Base-by-base conservation (phyloP, 139 green algal species). In the Chlamydomonas incerta region DNA sequence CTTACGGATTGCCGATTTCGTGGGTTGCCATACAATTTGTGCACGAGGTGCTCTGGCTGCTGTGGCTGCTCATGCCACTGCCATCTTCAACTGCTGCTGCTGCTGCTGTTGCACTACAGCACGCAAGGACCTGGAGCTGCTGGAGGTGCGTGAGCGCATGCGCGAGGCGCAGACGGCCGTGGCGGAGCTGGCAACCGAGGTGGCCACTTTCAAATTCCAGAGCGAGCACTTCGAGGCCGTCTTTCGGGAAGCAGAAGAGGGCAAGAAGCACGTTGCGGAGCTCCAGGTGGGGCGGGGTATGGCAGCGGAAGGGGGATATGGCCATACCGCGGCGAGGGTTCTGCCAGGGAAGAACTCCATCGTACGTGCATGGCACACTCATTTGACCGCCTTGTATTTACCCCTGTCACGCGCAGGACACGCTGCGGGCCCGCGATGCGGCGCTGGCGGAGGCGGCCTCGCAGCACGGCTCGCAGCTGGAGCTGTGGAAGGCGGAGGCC, bases 401-500 rank as follows among this genome's bases (percentile, higher is more conserved):
- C n/a, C n/a, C n/a, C n/a, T n/a, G n/a, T n/a, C 41, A 50, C 8
- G 15, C 68, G 2, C 76, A 83, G 76, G 76, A 72, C 37, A 21
- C 15, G 20, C 46, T 91, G 31, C 11, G 9, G 18, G 77, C 85
- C 15, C 85, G 84, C 28, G 88, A 91, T 23, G 63, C 77, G 1
- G 29, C 75, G 23, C 72, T 91, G 79, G 82, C 83, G 23, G 88
- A 89, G 73, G 60, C 79, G 14, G 21, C 82, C 3, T 67, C 88
- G 37, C 67, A 37, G 14, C 88, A 91, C 67, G 74, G 34, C 5
- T 75, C 83, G 8, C 83, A 89, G 74, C 74, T 91, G 52, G 88
- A 89, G 88, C 63, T 89, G 80, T 91, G 88, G 88, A 68, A 82
- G 41, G 79, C 74, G 23, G 88, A 91, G 80, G 88, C 88, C 26